These are phyloP conservation scores for Inonotus hispidus DNA, from an alignment of 1,284 basidiomycete species.

Conservation along the genomic window DNA sequence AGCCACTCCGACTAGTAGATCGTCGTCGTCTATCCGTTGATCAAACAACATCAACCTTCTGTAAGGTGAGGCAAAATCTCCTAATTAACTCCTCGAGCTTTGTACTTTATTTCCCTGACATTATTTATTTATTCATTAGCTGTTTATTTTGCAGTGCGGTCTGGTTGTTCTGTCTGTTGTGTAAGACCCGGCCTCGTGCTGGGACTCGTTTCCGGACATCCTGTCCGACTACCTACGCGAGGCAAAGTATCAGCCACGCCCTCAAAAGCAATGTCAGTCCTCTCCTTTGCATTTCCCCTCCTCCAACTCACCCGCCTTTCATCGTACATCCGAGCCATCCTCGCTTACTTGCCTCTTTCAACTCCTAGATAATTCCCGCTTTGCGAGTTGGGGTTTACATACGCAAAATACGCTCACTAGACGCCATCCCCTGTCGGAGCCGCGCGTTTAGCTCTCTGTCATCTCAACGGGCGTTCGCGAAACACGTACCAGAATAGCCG, in stretches of 20 bases:
- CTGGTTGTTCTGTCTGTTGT: not conserved
- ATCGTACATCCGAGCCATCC: not conserved
- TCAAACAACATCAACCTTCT: too few species aligned
- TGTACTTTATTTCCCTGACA: not conserved
- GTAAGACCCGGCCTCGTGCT: conserved; percentile 16
- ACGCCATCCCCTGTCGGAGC: not conserved
- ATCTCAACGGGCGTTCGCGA: not conserved
- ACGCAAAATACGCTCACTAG: too few species aligned
- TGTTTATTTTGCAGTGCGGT: not conserved
- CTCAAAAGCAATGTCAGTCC: not conserved
- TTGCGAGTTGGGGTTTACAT: not conserved
- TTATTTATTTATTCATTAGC: not conserved
- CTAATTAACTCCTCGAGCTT: not conserved
- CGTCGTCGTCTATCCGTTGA: not conserved
- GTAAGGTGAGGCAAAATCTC: too few species aligned
- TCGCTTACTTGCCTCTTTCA: not conserved
- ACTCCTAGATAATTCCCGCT: not conserved
- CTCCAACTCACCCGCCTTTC: too few species aligned
- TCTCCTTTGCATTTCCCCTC: not conserved
- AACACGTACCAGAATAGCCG: not conserved
- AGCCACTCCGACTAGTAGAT: too few species aligned
- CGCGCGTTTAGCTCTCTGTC: not conserved
- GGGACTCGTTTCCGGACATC: conserved; percentile 13
- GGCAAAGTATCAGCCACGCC: conserved; percentile 8
- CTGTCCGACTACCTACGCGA: conserved; percentile 6